These are phyloP conservation scores for Tolypocladium tropicale DNA, from an alignment of 2,329 filamentous ascomycete genomes.

Conservation along the genomic window DNA sequence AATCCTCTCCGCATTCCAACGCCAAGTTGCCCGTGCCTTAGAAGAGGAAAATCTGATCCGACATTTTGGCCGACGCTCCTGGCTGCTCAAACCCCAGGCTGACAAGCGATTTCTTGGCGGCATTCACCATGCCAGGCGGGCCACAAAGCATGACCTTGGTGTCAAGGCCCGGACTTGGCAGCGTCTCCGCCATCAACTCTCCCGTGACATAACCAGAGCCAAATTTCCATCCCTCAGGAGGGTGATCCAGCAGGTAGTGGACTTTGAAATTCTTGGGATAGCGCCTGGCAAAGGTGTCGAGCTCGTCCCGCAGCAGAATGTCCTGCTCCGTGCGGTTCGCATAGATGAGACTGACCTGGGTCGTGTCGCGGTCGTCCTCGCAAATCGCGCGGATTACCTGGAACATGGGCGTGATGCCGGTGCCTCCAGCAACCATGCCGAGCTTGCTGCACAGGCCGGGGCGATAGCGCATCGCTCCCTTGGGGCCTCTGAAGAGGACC, in stretches of 20 bases:
- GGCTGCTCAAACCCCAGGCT: slow-evolving; percentile 41
- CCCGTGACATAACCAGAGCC: slow-evolving; percentile 40
- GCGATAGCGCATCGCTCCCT: slow-evolving; percentile 43
- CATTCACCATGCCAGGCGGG: slow-evolving; percentile 49
- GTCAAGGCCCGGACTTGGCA: slow-evolving; percentile 34
- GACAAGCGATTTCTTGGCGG: slow-evolving; percentile 39
- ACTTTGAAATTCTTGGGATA: slow-evolving; percentile 45
- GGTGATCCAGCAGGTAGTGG: slow-evolving; percentile 42
- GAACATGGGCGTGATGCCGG: slow-evolving; percentile 23
- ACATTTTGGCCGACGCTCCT: slow-evolving; percentile 37
- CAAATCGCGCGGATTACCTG: slow-evolving; percentile 55
- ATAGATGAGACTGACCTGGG: slow-evolving; percentile 46
- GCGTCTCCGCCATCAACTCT: slow-evolving; percentile 34
- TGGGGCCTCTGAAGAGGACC: slow-evolving; percentile 43
- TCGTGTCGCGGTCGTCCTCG: slow-evolving; percentile 47
- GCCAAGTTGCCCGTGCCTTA: slow-evolving; percentile 12
- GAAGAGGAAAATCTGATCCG: slow-evolving; percentile 46
- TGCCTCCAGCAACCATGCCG: slow-evolving; percentile 43
- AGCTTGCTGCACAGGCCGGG: slow-evolving; percentile 31
- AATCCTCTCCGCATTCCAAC: background rate
- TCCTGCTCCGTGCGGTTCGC: slow-evolving; percentile 49
- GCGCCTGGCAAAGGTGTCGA: slow-evolving; percentile 40
- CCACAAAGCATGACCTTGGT: slow-evolving; percentile 50
- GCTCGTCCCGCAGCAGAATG: slow-evolving; percentile 45
- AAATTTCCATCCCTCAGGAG: slow-evolving; percentile 34